Conservation (phyloP, 1,284 basidiomycete genomes). For the Vanrija humicola region DNA sequence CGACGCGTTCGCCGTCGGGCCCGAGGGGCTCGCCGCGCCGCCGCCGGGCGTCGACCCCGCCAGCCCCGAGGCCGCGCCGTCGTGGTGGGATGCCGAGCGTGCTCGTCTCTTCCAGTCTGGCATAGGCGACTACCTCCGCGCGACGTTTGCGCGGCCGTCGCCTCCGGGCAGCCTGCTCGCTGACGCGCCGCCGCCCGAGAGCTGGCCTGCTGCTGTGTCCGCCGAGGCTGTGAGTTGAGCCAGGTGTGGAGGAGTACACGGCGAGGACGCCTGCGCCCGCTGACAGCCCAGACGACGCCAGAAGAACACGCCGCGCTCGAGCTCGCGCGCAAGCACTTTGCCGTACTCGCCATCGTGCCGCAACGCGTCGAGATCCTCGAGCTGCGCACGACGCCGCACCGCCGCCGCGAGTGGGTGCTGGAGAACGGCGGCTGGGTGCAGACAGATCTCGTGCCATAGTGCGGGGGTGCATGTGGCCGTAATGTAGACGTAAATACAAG, state of each 20-base stretch:
- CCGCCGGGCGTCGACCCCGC: constrained; percentile 4
- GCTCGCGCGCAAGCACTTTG: constrained; percentile 35
- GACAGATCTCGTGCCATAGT: constrained; percentile 30
- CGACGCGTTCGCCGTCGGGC: constrained; percentile 18
- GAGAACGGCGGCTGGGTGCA: constrained; percentile 31
- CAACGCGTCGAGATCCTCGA: constrained; percentile 41
- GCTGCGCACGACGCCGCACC: constrained; percentile 40
- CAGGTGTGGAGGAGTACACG: neutral
- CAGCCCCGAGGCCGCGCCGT: constrained; percentile 7
- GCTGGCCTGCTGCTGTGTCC: constrained; percentile 22
- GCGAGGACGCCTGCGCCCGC: neutral
- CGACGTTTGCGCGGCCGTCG: constrained; percentile 40
- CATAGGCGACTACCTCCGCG: constrained; percentile 42
- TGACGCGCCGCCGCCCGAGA: constrained; percentile 24
- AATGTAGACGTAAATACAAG: neutral
- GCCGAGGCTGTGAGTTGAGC: constrained; percentile 24
- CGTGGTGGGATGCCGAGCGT: constrained; percentile 42
- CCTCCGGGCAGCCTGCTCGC: constrained; percentile 35
- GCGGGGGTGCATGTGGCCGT: neutral
- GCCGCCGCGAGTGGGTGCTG: constrained; percentile 31
- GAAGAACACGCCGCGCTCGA: constrained; percentile 33
- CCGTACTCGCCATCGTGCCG: constrained; percentile 39
- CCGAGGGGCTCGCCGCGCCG: too few species aligned
- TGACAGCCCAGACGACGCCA: constrained; percentile 20
- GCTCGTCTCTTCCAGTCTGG: constrained; percentile 29